Evolutionary conservation across 1,139 yeast genomes (phyloP), one percentile per base, ranked within the genome.

Genomic region (Keqinozyma sinolaborantium): DNA sequence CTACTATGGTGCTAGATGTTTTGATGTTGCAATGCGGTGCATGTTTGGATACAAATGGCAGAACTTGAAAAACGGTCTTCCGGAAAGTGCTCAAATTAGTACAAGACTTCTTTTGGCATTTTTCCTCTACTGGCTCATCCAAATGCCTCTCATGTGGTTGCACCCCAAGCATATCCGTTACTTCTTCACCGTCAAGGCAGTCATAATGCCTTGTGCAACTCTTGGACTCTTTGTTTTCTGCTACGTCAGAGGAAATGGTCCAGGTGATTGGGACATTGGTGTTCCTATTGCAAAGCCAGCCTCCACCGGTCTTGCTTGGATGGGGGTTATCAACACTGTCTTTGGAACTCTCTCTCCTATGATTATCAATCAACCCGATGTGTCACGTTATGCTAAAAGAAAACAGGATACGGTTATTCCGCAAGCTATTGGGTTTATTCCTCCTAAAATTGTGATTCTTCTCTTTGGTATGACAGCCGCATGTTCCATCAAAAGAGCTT

Each of bases 331-430:
- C 15, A 41, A 41, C 21, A 36, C 44, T 7, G 31, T 42, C 18
- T 39, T 41, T 25, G 45, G 45, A 7, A 42, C 47, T n/a, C 35
- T 42, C 23, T 36, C 42, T 7, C 47, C 47, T 8, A 42, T 42
- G 47, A 42, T 42, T 16, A 42, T 42, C 15, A 42, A 42, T 21
- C 47, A 42, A 23, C 45, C 45, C 2, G 47, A 42, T 30, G 33
- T 41, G 28, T 35, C 45, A 5, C 36, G 47, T 26, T 42, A 42
- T 30, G 47, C 47, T 13, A 42, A 32, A 19, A 35, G 35, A 14
- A 42, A 41, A 27, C 24, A 30, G 14, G 47, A 42, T 30, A 34
- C 39, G 6, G 41, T 42, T 8, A 28, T 35, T 16, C 45, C 45
- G 3, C 47, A 42, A 24, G 47, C 43, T 4, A 6, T 33, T 23